Conservation (phyloP, 2,329 filamentous ascomycete species). For the Neopestalotiopsis sp. region DNA sequence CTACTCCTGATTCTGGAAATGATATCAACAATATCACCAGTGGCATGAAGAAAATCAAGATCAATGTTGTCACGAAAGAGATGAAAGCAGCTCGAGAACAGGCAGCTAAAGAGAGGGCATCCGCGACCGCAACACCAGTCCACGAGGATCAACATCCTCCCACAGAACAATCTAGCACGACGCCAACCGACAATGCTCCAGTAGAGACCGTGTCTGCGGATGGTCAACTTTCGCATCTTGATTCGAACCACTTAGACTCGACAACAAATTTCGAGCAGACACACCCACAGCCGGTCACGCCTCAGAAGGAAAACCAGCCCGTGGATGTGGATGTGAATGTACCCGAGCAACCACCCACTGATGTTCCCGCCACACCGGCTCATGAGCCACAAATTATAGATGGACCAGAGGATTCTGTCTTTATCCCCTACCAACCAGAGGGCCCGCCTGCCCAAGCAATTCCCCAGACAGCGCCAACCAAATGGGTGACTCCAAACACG, state of each 20-base stretch:
- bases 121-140: slow-evolving; percentile 10
- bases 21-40: slow-evolving; percentile 61
- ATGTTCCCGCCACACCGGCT: slow-evolving; percentile 24
- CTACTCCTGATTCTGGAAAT: slow-evolving; percentile 31
- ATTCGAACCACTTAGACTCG: background rate
- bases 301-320: background rate
- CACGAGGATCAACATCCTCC: background rate
- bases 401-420: slow-evolving; percentile 40
- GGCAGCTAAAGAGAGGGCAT: slow-evolving; percentile 29
- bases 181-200: slow-evolving; percentile 2
- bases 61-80: slow-evolving; percentile 64
- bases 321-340: background rate
- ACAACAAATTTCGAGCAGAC: background rate
- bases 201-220: background rate
- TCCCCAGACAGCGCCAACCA: slow-evolving; percentile 32
- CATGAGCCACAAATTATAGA: slow-evolving; percentile 37
- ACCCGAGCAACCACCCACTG: slow-evolving; percentile 24
- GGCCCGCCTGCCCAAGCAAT: slow-evolving; percentile 50
- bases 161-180: background rate
- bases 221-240: background rate
- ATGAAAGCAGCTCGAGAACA: slow-evolving; percentile 61
- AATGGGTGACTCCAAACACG: slow-evolving; percentile 33
- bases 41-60: slow-evolving; percentile 68
- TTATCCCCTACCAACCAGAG: slow-evolving; percentile 62
- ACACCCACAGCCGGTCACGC: background rate